Base-by-base conservation (phyloP, 2,329 filamentous ascomycete genomes). In the Penicillium fuscoglaucum region DNA sequence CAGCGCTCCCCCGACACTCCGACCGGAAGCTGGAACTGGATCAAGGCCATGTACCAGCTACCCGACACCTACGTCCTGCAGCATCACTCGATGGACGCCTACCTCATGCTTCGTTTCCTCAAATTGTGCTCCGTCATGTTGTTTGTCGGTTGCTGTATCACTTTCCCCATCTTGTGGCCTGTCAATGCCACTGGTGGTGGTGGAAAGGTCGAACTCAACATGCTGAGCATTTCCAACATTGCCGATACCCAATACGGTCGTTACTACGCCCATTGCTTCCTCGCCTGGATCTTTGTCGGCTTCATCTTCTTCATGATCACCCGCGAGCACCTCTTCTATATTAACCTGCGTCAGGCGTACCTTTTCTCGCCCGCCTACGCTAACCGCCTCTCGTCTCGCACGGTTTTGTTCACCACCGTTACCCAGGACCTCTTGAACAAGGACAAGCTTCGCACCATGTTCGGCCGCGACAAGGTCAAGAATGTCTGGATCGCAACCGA, bases 341-440 rank as follows among this genome's bases (percentile, higher is more conserved):
- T 97, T 79, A 96, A 96, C 70, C 78, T 98, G 52, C 90, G 93
- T 62, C 93, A 98, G 77, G 93, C 93, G 0, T 97, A 96, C 77
- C 85, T 96, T 41, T 84, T 96, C 55, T 93, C 91, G 12, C 91
- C 92, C 12, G 81, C 90, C 48, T 96, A 96, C 72, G 84, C 91
- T 53, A 89, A 88, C 69, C 90, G 93, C 57, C 87, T 97, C 46
- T 97, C 93, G 2, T 93, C 93, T 2, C 87, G 91, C 54, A 97
- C 93, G 1, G 90, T 98, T 1, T 85, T 99, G 13, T 92, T 96
- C 74, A 89, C 91, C 2, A 89, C 90, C 2, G 91, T 97, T 1
- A 93, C 93, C 2, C 78, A 86, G 21, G 79, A 86, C 8, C 96
- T 96, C 63, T 84, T 95, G 52, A 85, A 91, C 66, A 87, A 93